These are phyloP conservation scores for Penicillium flavigenum DNA, from an alignment of 495 filamentous ascomycete species.

Conservation along the genomic window DNA sequence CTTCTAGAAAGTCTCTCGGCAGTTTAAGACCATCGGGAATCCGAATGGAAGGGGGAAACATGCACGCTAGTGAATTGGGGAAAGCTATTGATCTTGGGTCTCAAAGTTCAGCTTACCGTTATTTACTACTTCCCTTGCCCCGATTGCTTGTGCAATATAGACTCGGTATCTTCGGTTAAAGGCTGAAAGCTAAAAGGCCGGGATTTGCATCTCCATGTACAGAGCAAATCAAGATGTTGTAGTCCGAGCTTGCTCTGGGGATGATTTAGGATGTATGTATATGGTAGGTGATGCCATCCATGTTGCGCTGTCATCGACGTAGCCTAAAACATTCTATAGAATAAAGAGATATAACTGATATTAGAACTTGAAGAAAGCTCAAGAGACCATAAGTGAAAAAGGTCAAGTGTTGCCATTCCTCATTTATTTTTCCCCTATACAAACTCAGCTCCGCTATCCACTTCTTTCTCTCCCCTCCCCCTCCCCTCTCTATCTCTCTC, in stretches of 20 bases:
- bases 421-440: constrained; percentile 17
- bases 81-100: background rate
- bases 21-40: constrained; percentile 3
- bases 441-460: constrained; percentile 27
- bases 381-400: background rate
- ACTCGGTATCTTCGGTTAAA: constrained; percentile 3
- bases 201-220: background rate
- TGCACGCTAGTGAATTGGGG: background rate
- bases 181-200: constrained; percentile 2
- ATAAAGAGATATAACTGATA: background rate
- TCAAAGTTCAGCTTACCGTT: background rate
- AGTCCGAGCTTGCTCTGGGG: background rate
- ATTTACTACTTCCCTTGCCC: constrained; percentile 5
- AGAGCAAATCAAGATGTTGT: too few relatives aligned
- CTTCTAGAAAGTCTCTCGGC: constrained; percentile 5
- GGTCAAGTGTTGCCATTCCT: constrained; percentile 14
- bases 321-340: background rate
- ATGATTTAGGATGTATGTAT: background rate
- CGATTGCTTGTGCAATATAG: background rate
- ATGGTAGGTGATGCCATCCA: background rate
- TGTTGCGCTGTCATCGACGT: background rate
- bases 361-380: background rate
- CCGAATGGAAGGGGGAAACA: background rate
- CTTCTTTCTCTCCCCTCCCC: constrained; percentile 18
- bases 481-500: constrained; percentile 15